phyloP scores from a whole-genome alignment of 495 filamentous ascomycete species.

The Recurvomyces mirabilis region DNA sequence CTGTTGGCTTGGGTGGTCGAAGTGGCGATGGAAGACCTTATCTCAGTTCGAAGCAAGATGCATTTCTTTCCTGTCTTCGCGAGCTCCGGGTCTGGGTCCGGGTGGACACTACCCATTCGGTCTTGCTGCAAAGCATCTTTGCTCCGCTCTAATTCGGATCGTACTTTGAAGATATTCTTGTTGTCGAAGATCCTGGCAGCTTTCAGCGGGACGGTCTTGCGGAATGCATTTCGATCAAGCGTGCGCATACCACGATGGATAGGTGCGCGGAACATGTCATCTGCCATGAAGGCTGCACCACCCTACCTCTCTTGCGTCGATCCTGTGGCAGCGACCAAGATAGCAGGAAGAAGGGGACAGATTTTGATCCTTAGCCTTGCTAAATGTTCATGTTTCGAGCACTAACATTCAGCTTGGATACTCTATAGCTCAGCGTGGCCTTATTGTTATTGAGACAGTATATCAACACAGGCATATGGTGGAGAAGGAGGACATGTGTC shows the following conservation, averaged over 20 bases:
- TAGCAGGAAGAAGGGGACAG: too few relatives aligned
- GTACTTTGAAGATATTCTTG: conserved; percentile 56
- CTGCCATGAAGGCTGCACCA: conserved; percentile 5
- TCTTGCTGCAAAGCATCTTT: conserved; percentile 51
- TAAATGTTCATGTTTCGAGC: too few relatives aligned
- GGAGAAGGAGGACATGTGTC: too few relatives aligned
- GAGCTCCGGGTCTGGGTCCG: conserved; percentile 35
- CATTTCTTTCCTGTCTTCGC: conserved; percentile 52
- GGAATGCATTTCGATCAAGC: conserved; percentile 76
- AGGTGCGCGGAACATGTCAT: conserved; percentile 65
- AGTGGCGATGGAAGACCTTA: conserved; percentile 52
- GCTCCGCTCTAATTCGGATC: conserved; percentile 45
- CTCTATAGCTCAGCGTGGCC: too few relatives aligned
- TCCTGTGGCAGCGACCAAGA: too few relatives aligned
- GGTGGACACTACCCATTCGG: conserved; percentile 45
- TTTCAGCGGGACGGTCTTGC: conserved; percentile 57
- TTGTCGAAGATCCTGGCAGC: conserved; percentile 68
- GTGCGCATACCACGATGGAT: conserved; percentile 65
- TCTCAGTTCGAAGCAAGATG: conserved; percentile 58
- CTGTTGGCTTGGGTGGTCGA: not conserved
- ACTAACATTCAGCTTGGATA: too few relatives aligned
- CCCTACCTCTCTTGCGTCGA: too few relatives aligned
- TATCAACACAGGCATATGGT: too few relatives aligned
- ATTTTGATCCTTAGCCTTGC: too few relatives aligned
- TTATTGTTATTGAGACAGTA: too few relatives aligned